Conservation (phyloP, 2,329 filamentous ascomycete genomes). For the Geosmithia morbida region DNA sequence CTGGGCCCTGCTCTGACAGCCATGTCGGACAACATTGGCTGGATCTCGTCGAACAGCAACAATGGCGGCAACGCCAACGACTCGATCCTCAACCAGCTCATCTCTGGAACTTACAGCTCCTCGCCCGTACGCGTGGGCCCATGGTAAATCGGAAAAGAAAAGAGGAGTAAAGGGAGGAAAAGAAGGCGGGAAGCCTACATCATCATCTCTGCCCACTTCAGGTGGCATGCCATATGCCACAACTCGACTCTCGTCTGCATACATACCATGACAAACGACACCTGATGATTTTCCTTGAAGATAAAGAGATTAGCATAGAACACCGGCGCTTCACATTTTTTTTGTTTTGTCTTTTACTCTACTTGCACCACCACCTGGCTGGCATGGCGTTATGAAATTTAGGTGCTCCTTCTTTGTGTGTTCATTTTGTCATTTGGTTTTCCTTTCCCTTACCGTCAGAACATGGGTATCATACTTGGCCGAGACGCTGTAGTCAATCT, state of each 20-base stretch:
- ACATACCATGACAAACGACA: not conserved
- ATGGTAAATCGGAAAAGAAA: slow-evolving; percentile 26
- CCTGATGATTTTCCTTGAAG: slow-evolving; percentile 14
- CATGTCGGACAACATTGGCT: slow-evolving; percentile 60
- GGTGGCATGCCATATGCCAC: not conserved
- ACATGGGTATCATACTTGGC: no score
- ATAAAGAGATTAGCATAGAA: slow-evolving; percentile 20
- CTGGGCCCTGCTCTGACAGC: slow-evolving; percentile 68
- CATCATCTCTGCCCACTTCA: not conserved
- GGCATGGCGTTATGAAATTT: slow-evolving; percentile 14
- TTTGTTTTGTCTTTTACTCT: slow-evolving; percentile 3
- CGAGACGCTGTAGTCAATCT: no score
- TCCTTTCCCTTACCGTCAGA: not conserved
- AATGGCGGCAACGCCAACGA: slow-evolving; percentile 24
- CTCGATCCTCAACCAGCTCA: slow-evolving; percentile 48
- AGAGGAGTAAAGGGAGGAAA: not conserved
- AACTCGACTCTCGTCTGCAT: not conserved
- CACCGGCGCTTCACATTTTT: slow-evolving; percentile 12
- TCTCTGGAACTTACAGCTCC: slow-evolving; percentile 44
- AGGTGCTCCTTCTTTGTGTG: slow-evolving; percentile 6
- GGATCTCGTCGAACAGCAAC: slow-evolving; percentile 44
- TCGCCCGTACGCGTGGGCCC: slow-evolving; percentile 48
- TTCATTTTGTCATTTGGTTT: slow-evolving; percentile 3
- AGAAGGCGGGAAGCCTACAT: not conserved
- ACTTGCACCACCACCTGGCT: slow-evolving; percentile 8